Percentiles rank a stretch among this genome's conserved stretches.
phyloP scores from a whole-genome alignment of 768 basidiomycete species.

The Mycena filopes region DNA sequence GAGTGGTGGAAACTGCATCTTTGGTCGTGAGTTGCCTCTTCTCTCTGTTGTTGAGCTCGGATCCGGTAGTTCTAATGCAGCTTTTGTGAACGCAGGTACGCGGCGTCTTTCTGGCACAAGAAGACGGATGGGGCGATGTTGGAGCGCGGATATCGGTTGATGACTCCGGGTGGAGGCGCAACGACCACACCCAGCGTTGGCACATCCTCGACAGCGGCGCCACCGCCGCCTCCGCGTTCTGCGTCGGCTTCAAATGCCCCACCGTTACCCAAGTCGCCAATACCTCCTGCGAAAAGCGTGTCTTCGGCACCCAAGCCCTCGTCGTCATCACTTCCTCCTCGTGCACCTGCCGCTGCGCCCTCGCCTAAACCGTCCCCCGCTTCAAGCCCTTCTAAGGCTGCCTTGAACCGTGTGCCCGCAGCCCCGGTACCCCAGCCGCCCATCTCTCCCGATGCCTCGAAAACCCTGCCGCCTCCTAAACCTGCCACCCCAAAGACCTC shows the following conservation, averaged over 20 bases:
- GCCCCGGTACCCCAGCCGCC: too few relatives aligned
- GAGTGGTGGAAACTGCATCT: neutral
- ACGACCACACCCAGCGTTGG: neutral
- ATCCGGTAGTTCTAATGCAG: too few relatives aligned
- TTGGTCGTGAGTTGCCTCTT: conserved; percentile 9
- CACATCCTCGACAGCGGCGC: neutral
- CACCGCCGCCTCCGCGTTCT: neutral
- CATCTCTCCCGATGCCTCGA: too few relatives aligned
- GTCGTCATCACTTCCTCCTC: neutral
- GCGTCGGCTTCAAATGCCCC: neutral
- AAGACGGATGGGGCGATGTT: neutral
- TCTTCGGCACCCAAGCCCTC: neutral
- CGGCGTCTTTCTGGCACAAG: neutral
- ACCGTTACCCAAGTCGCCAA: neutral
- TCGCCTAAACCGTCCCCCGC: too few relatives aligned
- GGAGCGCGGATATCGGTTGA: neutral
- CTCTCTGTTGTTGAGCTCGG: too few relatives aligned
- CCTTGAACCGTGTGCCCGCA: too few relatives aligned
- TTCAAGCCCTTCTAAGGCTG: too few relatives aligned
- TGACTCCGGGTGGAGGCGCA: neutral
- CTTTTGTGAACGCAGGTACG: conserved; percentile 2
- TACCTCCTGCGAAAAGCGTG: neutral
- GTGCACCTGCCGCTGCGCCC: too few relatives aligned
- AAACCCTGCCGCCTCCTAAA: too few relatives aligned
- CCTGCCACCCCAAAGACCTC: too few relatives aligned